Evolutionary conservation across 306 rosid genomes (phyloP).

Genomic region (Begonia fuchsioides): DNA sequence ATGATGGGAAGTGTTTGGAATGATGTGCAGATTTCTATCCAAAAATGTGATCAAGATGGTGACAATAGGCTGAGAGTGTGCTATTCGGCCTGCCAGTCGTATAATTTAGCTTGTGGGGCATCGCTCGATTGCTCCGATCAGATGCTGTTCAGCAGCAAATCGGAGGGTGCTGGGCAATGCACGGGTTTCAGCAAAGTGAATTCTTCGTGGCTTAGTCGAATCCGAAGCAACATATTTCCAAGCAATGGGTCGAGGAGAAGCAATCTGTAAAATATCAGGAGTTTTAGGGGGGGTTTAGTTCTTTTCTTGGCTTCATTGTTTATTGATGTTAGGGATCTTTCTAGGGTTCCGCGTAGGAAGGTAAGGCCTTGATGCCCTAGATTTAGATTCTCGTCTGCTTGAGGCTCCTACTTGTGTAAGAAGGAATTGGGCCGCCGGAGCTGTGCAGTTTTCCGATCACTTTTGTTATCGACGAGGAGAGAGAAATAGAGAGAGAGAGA

Average conservation of each 20-base stretch:
- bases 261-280: constrained; percentile 54
- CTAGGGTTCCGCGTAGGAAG: too few species aligned
- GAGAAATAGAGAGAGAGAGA: neutral
- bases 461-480: too few species aligned
- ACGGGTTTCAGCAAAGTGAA: constrained; percentile 75
- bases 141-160: constrained; percentile 71
- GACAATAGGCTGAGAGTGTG: constrained; percentile 93
- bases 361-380: too few species aligned
- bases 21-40: constrained; percentile 69
- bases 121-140: constrained; percentile 94
- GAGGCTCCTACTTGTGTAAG: too few species aligned
- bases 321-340: too few species aligned
- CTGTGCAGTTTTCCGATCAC: too few species aligned
- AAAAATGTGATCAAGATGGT: constrained; percentile 78
- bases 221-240: constrained; percentile 34
- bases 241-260: constrained; percentile 47
- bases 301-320: too few species aligned
- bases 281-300: constrained; percentile 12
- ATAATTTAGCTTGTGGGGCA: constrained; percentile 89
- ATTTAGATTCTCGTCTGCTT: too few species aligned
- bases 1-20: neutral
- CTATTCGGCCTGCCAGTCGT: constrained; percentile 81
- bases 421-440: too few species aligned
- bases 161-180: constrained; percentile 73
- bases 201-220: constrained; percentile 46